Conservation (phyloP, 192 early-diverging fungal species). For the Coemansia sp. region DNA sequence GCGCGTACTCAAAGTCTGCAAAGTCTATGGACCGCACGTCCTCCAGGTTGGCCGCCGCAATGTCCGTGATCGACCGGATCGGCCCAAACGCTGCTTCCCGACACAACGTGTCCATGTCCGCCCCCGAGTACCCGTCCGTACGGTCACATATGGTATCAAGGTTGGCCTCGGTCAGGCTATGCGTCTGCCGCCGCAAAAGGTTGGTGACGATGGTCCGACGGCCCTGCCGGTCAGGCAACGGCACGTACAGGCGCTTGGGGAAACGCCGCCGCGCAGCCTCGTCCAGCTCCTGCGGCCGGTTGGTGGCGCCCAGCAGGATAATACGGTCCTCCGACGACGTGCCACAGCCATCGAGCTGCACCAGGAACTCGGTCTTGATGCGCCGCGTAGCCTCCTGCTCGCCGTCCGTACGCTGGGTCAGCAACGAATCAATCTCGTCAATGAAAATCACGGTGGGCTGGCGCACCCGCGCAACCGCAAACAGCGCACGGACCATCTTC, state of each 20-base stretch:
- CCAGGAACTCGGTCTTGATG: conserved; percentile 92
- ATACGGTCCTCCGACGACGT: conserved; percentile 73
- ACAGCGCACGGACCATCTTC: conserved; percentile 86
- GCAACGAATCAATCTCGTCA: conserved; percentile 90
- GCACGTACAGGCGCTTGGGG: conserved; percentile 72
- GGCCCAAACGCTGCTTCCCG: conserved; percentile 70
- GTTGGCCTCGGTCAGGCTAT: conserved; percentile 55
- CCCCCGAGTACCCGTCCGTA: conserved; percentile 79
- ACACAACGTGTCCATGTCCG: conserved; percentile 83
- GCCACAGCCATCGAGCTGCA: conserved; percentile 72
- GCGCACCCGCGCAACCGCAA: conserved; percentile 80
- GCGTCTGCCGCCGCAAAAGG: conserved; percentile 53
- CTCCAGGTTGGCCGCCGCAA: conserved; percentile 48
- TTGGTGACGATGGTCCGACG: conserved; percentile 59
- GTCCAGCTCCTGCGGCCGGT: conserved; percentile 85
- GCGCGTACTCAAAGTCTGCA: conserved; percentile 71
- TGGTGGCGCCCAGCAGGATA: conserved; percentile 69
- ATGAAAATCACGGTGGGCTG: conserved; percentile 90
- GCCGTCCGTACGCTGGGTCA: conserved; percentile 83
- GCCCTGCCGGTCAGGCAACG: conserved; percentile 71
- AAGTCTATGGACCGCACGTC: conserved; percentile 71
- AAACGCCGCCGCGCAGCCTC: conserved; percentile 82
- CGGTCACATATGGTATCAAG: conserved; percentile 55
- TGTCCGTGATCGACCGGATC: conserved; percentile 61
- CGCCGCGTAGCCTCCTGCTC: conserved; percentile 81